Percentiles rank a stretch among this genome's conserved stretches.
These are phyloP conservation scores for Cryptococcus sp. DNA, from an alignment of 1,284 basidiomycete genomes.

Conservation along the genomic window DNA sequence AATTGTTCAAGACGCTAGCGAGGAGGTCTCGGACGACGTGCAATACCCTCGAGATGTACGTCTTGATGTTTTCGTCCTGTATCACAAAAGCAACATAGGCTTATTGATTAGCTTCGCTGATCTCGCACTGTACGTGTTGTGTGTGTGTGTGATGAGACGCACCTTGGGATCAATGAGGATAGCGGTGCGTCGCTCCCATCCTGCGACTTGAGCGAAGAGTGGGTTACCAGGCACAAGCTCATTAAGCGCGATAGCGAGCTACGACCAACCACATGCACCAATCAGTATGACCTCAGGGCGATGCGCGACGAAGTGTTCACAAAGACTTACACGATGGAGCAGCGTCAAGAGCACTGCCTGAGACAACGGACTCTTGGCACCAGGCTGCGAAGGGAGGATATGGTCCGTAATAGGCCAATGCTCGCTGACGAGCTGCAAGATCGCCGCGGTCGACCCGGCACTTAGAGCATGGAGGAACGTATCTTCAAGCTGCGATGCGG, in stretches of 20 bases:
- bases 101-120: no score
- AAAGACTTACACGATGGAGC: slow-evolving; percentile 37
- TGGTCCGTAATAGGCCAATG: slow-evolving; percentile 25
- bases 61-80: slow-evolving; percentile 19
- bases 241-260: slow-evolving; percentile 29
- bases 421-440: slow-evolving; percentile 29
- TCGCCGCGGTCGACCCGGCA: slow-evolving; percentile 18
- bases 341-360: slow-evolving; percentile 45
- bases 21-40: slow-evolving; percentile 21
- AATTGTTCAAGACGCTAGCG: slow-evolving; percentile 11
- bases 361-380: slow-evolving; percentile 27
- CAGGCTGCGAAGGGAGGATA: slow-evolving; percentile 20
- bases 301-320: neutral
- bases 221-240: slow-evolving; percentile 32
- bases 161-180: slow-evolving; percentile 29
- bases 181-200: slow-evolving; percentile 32
- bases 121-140: neutral
- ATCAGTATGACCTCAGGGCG: neutral
- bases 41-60: slow-evolving; percentile 23
- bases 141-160: slow-evolving; percentile 1
- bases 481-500: slow-evolving; percentile 32
- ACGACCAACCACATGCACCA: neutral
- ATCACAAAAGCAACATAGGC: no score
- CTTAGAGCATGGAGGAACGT: slow-evolving; percentile 33
- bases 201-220: slow-evolving; percentile 22